phyloP scores from a whole-genome alignment of 2,329 filamentous ascomycete species.

The Fusarium goolgardi region DNA sequence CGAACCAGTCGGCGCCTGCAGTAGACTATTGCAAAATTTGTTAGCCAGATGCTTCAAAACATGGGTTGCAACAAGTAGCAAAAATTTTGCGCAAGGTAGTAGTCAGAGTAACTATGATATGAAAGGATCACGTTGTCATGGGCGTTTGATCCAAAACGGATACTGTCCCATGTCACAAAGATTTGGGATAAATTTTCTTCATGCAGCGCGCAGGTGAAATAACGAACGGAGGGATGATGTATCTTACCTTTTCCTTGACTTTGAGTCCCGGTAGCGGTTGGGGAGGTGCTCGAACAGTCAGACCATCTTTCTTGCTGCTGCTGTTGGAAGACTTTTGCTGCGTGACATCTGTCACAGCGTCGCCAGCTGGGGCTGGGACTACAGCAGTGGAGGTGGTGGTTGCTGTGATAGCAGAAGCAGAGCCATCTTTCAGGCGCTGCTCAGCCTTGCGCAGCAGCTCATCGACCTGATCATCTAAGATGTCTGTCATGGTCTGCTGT shows the following conservation, averaged over 20 bases:
- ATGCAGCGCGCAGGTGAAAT: slow-evolving; percentile 49
- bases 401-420: slow-evolving; percentile 27
- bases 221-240: background rate
- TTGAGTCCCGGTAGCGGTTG: slow-evolving; percentile 39
- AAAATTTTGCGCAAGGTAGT: slow-evolving; percentile 26
- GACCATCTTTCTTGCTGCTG: slow-evolving; percentile 42
- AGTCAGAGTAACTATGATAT: slow-evolving; percentile 81
- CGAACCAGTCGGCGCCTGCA: slow-evolving; percentile 86
- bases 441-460: slow-evolving; percentile 51
- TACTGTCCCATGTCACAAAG: slow-evolving; percentile 54
- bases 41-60: slow-evolving; percentile 24
- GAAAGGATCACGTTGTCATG: slow-evolving; percentile 69
- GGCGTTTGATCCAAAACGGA: slow-evolving; percentile 61
- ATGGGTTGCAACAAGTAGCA: background rate
- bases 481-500: slow-evolving; percentile 48
- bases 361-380: slow-evolving; percentile 31
- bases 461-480: slow-evolving; percentile 49
- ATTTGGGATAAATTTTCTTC: slow-evolving; percentile 54
- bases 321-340: slow-evolving; percentile 36
- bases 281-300: slow-evolving; percentile 44
- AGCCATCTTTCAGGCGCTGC: slow-evolving; percentile 48
- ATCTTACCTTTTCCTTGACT: slow-evolving; percentile 48
- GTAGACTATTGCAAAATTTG: slow-evolving; percentile 57
- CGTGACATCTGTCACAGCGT: slow-evolving; percentile 25
- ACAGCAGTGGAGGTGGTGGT: slow-evolving; percentile 27